phyloP scores from a whole-genome alignment of 106 monocot genomes.

The Acanthochlamys bracteata region DNA sequence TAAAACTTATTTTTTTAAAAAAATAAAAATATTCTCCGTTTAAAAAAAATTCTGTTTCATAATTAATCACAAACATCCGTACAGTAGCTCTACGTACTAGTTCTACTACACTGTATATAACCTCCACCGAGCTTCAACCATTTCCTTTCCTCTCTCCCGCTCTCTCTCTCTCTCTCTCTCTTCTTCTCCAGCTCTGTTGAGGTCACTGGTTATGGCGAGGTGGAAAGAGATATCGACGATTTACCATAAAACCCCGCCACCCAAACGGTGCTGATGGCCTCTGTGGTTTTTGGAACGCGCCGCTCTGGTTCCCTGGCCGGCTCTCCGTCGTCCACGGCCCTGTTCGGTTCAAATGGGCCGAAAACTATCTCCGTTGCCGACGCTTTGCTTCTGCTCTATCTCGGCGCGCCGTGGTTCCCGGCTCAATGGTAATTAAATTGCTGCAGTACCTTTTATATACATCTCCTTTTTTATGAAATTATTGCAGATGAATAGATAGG shows the following conservation, averaged over 20 bases:
- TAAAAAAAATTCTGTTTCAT: no score
- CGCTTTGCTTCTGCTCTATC: slow-evolving; percentile 84
- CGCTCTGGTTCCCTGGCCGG: slow-evolving; percentile 58
- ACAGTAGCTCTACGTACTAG: no score
- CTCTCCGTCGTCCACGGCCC: slow-evolving; percentile 62
- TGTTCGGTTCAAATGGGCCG: slow-evolving; percentile 62
- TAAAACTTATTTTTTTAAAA: no score
- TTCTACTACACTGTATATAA: no score
- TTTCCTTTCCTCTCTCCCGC: not conserved
- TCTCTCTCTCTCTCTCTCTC: not conserved
- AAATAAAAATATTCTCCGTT: no score
- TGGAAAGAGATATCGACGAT: slow-evolving; percentile 71
- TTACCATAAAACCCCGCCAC: slow-evolving; percentile 86
- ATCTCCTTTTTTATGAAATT: no score
- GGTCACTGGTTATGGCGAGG: not conserved
- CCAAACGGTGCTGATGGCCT: slow-evolving; percentile 81
- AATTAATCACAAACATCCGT: no score
- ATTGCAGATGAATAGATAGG: no score
- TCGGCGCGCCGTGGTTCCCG: slow-evolving; percentile 55
- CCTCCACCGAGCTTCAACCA: no score
- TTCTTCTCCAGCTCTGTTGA: not conserved
- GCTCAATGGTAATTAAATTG: slow-evolving; percentile 62
- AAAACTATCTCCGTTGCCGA: slow-evolving; percentile 84
- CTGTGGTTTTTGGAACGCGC: slow-evolving; percentile 93
- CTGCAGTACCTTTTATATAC: no score